Base-by-base conservation (phyloP, 192 early-diverging fungal genomes). In the Linnemannia elongata region DNA sequence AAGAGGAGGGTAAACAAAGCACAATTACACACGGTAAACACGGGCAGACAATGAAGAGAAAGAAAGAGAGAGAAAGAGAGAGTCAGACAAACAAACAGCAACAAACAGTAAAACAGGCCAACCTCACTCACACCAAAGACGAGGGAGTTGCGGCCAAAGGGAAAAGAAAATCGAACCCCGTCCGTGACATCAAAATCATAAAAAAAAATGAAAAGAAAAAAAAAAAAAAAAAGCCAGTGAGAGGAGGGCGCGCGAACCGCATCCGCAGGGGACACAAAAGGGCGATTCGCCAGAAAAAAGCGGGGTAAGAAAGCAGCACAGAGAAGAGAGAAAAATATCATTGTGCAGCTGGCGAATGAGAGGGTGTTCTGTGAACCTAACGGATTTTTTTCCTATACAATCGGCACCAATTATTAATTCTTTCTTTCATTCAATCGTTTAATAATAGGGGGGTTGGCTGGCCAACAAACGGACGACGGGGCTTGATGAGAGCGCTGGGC, bases 251-350 rank as follows among this genome's bases (percentile, higher is more conserved):
- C n/a, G 27, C 27, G 27, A 66, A 66, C 60, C 60, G 30, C 12
- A 66, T 33, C 60, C 60, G 30, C 10, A 35, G 60, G 57, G 60
- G 60, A 66, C 30, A 35, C 60, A 66, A 66, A 66, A 66, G 60
- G 60, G 60, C 60, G 60, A 66, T 66, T 66, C 60, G 60, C 12
- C 60, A 66, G 18, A 66, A 66, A 66, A 66, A 66, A 66, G 60
- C 60, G 60, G 60, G 60, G 60, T 66, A 66, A 66, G 27, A 66
- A 66, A 66, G 13, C 9, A 45, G 3, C 49, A 20, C 49, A 22
- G 17, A 52, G 0, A 18, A 5, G 20, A 52, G 17, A 52, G 20
- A 18, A 52, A 52, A 52, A 52, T 17, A 66, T 66, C 60, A 33
- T 63, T 63, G 60, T 66, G 60, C 60, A 17, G n/a, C 30, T 15